Percentiles rank a stretch among this genome's conserved stretches.
Evolutionary conservation across 352 stramenopile species (phyloP).

Genomic region (Pilasporangium apinafurcum): DNA sequence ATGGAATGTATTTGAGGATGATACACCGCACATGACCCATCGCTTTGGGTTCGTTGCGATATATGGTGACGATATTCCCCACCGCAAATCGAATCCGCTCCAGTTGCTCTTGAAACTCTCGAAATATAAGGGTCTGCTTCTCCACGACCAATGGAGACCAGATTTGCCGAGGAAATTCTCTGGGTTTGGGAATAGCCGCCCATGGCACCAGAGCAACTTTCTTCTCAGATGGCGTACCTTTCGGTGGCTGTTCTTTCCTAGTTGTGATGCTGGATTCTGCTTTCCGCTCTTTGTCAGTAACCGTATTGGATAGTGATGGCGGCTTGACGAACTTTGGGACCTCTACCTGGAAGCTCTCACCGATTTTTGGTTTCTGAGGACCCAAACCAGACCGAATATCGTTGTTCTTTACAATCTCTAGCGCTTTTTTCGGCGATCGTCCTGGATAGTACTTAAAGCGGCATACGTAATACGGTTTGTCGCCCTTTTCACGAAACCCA

Average conservation of each 20-base stretch:
- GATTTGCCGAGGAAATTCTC: slow-evolving; percentile 35
- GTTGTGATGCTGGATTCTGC: too few species aligned
- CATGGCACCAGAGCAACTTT: too few species aligned
- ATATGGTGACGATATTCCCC: slow-evolving; percentile 70
- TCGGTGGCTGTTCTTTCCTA: slow-evolving; percentile 11
- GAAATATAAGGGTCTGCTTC: slow-evolving; percentile 31
- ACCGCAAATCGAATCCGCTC: slow-evolving; percentile 52
- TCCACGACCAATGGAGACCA: slow-evolving; percentile 59
- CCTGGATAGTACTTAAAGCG: slow-evolving; percentile 81
- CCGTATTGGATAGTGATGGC: slow-evolving; percentile 5
- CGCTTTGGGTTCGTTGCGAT: slow-evolving; percentile 15
- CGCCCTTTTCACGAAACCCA: slow-evolving; percentile 56
- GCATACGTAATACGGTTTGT: slow-evolving; percentile 61
- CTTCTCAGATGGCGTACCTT: slow-evolving; percentile 19
- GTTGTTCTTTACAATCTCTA: slow-evolving; percentile 60
- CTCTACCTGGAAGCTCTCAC: slow-evolving; percentile 43
- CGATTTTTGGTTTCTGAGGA: slow-evolving; percentile 63
- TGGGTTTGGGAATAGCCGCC: too few species aligned
- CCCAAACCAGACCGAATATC: slow-evolving; percentile 63
- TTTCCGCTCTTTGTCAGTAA: background rate
- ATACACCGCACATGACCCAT: slow-evolving; percentile 60
- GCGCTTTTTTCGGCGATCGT: slow-evolving; percentile 51
- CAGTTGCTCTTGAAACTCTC: slow-evolving; percentile 49
- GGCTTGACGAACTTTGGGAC: slow-evolving; percentile 35
- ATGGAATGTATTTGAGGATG: slow-evolving; percentile 35